Conservation (phyloP, 164 flowering plant genomes). For the Pachysandra terminalis region DNA sequence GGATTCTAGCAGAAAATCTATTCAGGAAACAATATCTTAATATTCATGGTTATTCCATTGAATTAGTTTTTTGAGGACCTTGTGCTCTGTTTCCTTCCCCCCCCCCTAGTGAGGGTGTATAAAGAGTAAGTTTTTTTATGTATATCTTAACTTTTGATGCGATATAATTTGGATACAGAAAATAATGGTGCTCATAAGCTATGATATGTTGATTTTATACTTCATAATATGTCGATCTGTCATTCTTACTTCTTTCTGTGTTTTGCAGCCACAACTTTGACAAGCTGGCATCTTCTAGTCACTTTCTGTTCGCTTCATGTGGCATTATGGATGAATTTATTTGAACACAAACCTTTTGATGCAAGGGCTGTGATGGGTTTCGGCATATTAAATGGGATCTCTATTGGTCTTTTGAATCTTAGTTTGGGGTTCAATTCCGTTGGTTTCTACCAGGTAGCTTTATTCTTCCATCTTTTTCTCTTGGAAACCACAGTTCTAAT, state of each 20-base stretch:
- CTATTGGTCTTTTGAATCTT: constrained; percentile 88
- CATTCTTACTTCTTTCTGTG: constrained; percentile 1
- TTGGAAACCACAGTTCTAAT: background rate
- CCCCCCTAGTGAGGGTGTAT: too few species aligned
- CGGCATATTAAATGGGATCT: constrained; percentile 89
- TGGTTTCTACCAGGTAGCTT: constrained; percentile 87
- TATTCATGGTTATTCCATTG: too few species aligned
- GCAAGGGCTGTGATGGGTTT: constrained; percentile 79
- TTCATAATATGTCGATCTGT: constrained; percentile 11
- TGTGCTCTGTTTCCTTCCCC: too few species aligned
- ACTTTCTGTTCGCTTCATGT: constrained; percentile 94
- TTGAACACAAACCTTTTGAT: constrained; percentile 94
- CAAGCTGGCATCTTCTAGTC: constrained; percentile 97
- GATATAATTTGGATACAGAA: too few species aligned
- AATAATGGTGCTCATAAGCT: too few species aligned
- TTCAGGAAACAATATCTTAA: too few species aligned
- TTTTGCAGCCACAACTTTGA: constrained; percentile 84
- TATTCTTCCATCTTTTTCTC: constrained; percentile 41
- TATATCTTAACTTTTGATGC: too few species aligned
- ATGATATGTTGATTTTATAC: too few species aligned
- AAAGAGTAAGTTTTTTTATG: too few species aligned
- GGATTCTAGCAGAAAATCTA: too few species aligned
- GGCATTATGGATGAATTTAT: constrained; percentile 79
- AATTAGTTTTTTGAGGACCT: too few species aligned
- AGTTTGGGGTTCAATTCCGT: constrained; percentile 95